Evolutionary conservation across 805 yeast species (phyloP).

Genomic region (Helenozyma baotianmanensis): DNA sequence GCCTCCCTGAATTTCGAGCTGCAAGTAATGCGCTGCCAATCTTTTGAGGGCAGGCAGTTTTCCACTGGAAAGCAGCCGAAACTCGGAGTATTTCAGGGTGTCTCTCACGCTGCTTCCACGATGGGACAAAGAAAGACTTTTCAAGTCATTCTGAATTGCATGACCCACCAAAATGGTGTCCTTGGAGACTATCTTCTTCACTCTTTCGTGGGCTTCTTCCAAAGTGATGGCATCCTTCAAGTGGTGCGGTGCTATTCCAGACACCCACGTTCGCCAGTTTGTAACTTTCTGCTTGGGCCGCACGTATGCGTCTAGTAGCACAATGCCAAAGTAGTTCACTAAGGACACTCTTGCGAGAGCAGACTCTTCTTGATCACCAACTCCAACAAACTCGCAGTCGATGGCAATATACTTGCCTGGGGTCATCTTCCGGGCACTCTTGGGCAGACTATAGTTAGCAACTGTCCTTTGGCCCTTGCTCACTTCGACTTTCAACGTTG

Average conservation of each 20-base stretch:
- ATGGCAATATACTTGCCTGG: conserved; percentile 75
- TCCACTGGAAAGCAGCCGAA: conserved; percentile 56
- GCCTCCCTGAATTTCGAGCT: conserved; percentile 62
- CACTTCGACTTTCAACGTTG: background rate
- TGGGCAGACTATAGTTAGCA: too few relatives aligned
- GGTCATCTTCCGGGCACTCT: conserved; percentile 32
- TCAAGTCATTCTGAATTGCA: conserved; percentile 75
- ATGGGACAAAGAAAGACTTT: conserved; percentile 61
- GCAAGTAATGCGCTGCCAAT: conserved; percentile 52
- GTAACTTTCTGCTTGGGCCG: conserved; percentile 71
- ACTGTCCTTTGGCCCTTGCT: background rate
- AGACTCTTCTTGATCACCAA: conserved; percentile 62
- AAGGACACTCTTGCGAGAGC: conserved; percentile 84
- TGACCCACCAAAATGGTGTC: conserved; percentile 75
- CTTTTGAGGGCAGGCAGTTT: conserved; percentile 71
- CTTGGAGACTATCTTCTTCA: conserved; percentile 27
- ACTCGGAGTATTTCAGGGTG: conserved; percentile 61
- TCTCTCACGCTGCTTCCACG: conserved; percentile 65
- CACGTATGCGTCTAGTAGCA: conserved; percentile 69
- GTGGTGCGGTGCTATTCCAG: conserved; percentile 72
- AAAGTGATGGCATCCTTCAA: conserved; percentile 66
- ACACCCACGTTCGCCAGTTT: conserved; percentile 91
- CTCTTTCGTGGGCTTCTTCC: conserved; percentile 55
- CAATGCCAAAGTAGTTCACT: conserved; percentile 76
- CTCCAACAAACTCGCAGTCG: conserved; percentile 94